Conservation (phyloP, 1,139 yeast species). For the Maudiozyma humilis region DNA sequence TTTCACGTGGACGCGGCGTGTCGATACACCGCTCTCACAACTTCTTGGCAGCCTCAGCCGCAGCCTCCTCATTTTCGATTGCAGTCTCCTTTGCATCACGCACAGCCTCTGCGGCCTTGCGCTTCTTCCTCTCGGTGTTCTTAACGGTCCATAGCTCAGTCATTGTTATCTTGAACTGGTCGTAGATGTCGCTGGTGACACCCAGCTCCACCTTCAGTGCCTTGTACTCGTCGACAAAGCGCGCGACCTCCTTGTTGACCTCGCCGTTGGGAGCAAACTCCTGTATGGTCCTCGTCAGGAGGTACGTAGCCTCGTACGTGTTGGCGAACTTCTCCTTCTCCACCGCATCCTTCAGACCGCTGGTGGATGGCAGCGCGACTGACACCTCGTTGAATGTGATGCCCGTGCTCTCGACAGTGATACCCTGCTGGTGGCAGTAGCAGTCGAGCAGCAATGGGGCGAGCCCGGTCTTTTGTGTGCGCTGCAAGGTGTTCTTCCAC, state of each 20-base stretch:
- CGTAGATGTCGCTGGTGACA: conserved; percentile 17
- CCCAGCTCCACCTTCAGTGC: conserved; percentile 8
- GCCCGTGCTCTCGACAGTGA: conserved; percentile 2
- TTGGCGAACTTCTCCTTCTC: conserved; percentile 12
- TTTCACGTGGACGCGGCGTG: too few species aligned
- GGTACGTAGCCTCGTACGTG: conserved; percentile 19
- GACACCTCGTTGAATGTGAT: conserved; percentile 3
- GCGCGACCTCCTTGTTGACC: conserved; percentile 20
- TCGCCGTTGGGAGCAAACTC: conserved; percentile 15
- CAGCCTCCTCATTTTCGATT: too few species aligned
- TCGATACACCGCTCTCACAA: too few species aligned
- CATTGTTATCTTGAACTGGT: conserved; percentile 12
- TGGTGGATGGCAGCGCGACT: conserved; percentile 1
- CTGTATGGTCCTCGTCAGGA: conserved; percentile 20
- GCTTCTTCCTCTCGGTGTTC: background rate
- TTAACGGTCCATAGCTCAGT: conserved; percentile 6
- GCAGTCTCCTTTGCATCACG: background rate
- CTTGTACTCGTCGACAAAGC: conserved; percentile 20
- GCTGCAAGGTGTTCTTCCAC: conserved; percentile 17
- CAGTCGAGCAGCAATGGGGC: conserved; percentile 17
- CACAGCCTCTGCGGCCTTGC: background rate
- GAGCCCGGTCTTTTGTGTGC: conserved; percentile 21
- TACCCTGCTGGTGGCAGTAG: conserved; percentile 18
- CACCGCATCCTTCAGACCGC: conserved; percentile 1
- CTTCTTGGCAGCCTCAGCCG: too few species aligned